Conservation (phyloP, 2,329 filamentous ascomycete species). For the Botrytis cinerea region DNA sequence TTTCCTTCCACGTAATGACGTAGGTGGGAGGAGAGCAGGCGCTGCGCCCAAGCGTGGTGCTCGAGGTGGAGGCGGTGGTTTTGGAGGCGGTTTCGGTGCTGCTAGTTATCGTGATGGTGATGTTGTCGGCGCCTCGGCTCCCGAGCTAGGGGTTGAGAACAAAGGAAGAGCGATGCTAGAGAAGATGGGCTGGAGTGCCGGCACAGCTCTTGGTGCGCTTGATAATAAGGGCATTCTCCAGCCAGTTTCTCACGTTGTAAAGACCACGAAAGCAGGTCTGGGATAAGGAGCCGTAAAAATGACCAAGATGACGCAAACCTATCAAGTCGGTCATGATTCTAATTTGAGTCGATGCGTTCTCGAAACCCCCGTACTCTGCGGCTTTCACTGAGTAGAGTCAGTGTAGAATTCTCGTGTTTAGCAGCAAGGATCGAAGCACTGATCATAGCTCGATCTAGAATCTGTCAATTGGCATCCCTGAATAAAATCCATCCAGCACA, state of each 20-base stretch:
- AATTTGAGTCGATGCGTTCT: not conserved
- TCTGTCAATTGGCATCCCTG: not conserved
- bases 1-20: conserved; percentile 58
- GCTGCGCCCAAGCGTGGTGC: conserved; percentile 41
- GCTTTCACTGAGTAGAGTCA: not conserved
- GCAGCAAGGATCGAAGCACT: not conserved
- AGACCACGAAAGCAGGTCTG: conserved; percentile 80
- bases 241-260: conserved; percentile 84
- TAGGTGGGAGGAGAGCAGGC: conserved; percentile 40
- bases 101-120: conserved; percentile 79
- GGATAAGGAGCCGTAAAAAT: conserved; percentile 47
- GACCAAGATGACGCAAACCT: not conserved
- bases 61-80: conserved; percentile 39
- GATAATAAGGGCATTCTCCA: conserved; percentile 88
- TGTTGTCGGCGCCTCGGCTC: conserved; percentile 79
- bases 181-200: conserved; percentile 95
- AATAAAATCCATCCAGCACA: not conserved
- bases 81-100: conserved; percentile 44
- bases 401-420: not conserved
- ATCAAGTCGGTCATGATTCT: too few species aligned
- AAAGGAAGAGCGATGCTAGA: conserved; percentile 85
- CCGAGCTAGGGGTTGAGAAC: conserved; percentile 80
- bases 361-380: not conserved
- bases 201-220: conserved; percentile 76
- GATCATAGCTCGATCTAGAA: too few species aligned